Conservation (phyloP, 805 yeast genomes). For the Yamadazyma insecticola region DNA sequence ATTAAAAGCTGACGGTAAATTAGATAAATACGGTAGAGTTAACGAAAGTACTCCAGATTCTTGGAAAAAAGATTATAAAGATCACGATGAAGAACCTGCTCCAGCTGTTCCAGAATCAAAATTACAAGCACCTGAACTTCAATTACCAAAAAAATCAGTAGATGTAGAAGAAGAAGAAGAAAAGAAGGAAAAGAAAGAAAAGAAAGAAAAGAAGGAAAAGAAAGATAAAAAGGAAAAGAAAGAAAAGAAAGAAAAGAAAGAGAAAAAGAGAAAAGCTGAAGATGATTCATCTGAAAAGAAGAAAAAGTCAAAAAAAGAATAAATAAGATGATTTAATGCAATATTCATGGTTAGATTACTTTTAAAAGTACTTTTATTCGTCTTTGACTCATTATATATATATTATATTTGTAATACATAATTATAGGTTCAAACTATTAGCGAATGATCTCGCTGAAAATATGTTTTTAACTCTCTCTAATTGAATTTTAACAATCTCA, state of each 20-base stretch:
- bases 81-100: constrained; percentile 56
- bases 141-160: constrained; percentile 47
- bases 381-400: too few relatives aligned
- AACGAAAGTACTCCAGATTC: constrained; percentile 91
- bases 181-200: constrained; percentile 13
- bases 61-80: constrained; percentile 85
- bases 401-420: too few relatives aligned
- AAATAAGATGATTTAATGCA: too few relatives aligned
- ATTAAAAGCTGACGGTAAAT: constrained; percentile 93
- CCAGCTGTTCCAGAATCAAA: constrained; percentile 56
- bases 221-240: constrained; percentile 45
- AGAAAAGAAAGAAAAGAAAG: constrained; percentile 40
- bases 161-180: constrained; percentile 37
- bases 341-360: too few relatives aligned
- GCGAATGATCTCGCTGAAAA: too few relatives aligned
- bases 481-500: too few relatives aligned
- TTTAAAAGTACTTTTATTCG: too few relatives aligned
- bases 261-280: constrained; percentile 43
- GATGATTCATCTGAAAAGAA: constrained; percentile 44
- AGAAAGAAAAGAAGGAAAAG: constrained; percentile 25
- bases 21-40: constrained; percentile 90
- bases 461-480: too few relatives aligned
- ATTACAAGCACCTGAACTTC: constrained; percentile 42
- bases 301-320: constrained; percentile 43
- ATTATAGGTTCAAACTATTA: too few relatives aligned